phyloP scores from a whole-genome alignment of 345 rosid species.

The Salix purpurea region DNA sequence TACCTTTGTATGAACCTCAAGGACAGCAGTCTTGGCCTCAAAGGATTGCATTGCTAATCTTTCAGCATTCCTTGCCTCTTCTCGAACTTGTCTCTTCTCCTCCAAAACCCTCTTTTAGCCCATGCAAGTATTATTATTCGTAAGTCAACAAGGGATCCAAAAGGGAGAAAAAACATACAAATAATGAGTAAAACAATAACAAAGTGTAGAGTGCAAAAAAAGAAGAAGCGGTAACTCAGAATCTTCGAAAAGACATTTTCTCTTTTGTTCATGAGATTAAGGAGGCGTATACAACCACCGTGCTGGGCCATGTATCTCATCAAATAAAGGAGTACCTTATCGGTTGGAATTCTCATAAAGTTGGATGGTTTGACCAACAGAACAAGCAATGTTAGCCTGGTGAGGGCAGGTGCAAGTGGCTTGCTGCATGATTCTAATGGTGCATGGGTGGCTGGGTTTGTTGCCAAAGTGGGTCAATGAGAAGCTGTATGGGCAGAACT shows the following conservation, averaged over 20 bases:
- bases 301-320: not conserved
- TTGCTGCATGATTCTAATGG: not conserved
- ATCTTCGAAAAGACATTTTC: too few relatives aligned
- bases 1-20: conserved; percentile 84
- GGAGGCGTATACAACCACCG: not conserved
- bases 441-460: not conserved
- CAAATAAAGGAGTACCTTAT: not conserved
- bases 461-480: not conserved
- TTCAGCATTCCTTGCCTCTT: conserved; percentile 71
- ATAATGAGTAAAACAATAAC: not conserved
- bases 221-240: not conserved
- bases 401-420: not conserved
- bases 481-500: not conserved
- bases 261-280: too few relatives aligned
- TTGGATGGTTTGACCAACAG: not conserved
- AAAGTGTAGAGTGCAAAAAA: not conserved
- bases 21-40: conserved; percentile 59
- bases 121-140: not conserved
- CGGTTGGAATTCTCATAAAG: not conserved
- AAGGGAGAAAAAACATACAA: not conserved
- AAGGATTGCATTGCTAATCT: conserved; percentile 57
- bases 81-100: conserved; percentile 63
- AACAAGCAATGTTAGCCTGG: not conserved
- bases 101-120: conserved; percentile 62
- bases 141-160: not conserved